A percentile compares a stretch with the other conserved stretches of the same genome.
Conservation (phyloP, 352 stramenopile species). For the Thalassiosira pacifica region DNA sequence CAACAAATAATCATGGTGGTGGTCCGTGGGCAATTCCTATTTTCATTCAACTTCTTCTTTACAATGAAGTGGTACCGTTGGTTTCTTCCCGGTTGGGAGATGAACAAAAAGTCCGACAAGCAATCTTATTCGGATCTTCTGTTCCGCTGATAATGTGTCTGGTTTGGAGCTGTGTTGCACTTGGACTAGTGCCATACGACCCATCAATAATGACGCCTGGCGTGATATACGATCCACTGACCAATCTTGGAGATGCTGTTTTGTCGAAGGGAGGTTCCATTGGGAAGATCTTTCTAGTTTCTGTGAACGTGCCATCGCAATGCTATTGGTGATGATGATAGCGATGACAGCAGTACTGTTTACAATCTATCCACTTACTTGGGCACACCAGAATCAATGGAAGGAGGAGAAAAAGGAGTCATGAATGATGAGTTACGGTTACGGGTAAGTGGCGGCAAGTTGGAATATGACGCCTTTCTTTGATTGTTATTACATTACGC, state of each 20-base stretch:
- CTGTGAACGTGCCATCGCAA: too few species aligned
- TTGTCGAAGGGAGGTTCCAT: conserved; percentile 15
- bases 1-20: too few species aligned
- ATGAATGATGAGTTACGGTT: too few species aligned
- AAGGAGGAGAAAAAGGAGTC: too few species aligned
- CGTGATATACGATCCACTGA: conserved; percentile 45
- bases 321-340: too few species aligned
- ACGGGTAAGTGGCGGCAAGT: too few species aligned
- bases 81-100: conserved; percentile 44
- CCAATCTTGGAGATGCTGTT: conserved; percentile 26
- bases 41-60: conserved; percentile 70
- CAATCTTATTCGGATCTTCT: conserved; percentile 56
- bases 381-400: too few species aligned
- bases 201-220: not conserved
- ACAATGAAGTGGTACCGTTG: conserved; percentile 66
- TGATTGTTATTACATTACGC: too few species aligned
- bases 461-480: too few species aligned
- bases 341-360: too few species aligned
- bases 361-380: too few species aligned
- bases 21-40: conserved; percentile 54
- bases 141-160: conserved; percentile 53
- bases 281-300: too few species aligned
- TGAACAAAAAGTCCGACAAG: conserved; percentile 42
- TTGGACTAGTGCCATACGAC: conserved; percentile 50
- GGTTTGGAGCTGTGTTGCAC: conserved; percentile 50